Base-by-base conservation (phyloP, 2,329 filamentous ascomycete genomes). In the Bipolaris cookei region DNA sequence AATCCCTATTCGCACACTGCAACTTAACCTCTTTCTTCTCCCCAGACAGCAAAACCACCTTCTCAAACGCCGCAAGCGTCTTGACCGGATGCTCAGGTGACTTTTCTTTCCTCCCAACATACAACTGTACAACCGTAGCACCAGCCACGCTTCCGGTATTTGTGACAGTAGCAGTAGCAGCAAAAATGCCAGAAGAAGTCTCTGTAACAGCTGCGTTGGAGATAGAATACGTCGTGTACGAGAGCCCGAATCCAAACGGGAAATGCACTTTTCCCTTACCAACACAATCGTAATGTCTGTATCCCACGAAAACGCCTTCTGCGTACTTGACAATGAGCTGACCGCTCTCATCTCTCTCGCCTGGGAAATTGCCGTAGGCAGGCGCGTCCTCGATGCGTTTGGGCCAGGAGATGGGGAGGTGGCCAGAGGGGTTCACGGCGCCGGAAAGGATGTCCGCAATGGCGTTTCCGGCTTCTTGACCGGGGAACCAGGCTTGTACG, bases 31-130 rank as follows among this genome's bases (percentile, higher is more conserved):
- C 78, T 76, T 84, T 82, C 42, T 77, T 81, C 76, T 88, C 82
- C 3, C 85, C 86, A 1, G 82, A 78, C 42, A 84, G 79, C 3
- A 91, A 74, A 47, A 77, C 80, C 0, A 89, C 82, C 74, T 90
- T 90, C 59, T 84, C 82, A 66, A 90, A 91, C 0, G 86, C 87
- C 7, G 84, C 85, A 3, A 91, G 79, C 71, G 90, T 88, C 76
- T 90, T 90, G 59, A 86, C 82, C 0, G 88, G 88, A 43, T 88
- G 79, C 1, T 58, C 44, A 1, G 61, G 18, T 1, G n/a, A 63
- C 11, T 48, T 58, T 10, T 66, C 50, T 28, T 10, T 82, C 81
- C 52, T 89, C 74, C 43, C 83, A 42, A 90, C 79, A 67, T 88
- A 88, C 1, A 88, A 72, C 70, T 88, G 86, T 0, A 82, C 75